Evolutionary conservation across 306 rosid genomes (phyloP).

Genomic region (Cucurbita maxima): DNA sequence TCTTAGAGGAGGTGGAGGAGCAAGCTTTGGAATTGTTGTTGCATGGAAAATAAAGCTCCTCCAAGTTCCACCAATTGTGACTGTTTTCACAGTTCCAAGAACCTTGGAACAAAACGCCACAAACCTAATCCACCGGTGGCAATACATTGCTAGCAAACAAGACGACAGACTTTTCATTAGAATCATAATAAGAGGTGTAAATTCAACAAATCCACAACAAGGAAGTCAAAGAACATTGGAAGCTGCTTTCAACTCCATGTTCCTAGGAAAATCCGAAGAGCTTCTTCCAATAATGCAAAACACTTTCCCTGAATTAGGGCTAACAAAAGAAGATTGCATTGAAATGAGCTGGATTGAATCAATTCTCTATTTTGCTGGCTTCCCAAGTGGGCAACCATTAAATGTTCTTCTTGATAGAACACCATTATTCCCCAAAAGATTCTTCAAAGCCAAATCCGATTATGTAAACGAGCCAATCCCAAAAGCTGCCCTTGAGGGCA

Average conservation of each 20-base stretch:
- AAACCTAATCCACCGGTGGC: slow-evolving; percentile 7
- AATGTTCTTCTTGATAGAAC: slow-evolving; percentile 10
- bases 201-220: background rate
- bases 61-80: slow-evolving; percentile 9
- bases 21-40: slow-evolving; percentile 8
- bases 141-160: background rate
- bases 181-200: background rate
- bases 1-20: slow-evolving; percentile 13
- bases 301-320: slow-evolving; percentile 9
- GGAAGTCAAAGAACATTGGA: background rate
- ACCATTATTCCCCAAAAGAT: background rate
- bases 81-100: background rate
- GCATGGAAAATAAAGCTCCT: slow-evolving; percentile 10
- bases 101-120: slow-evolving; percentile 10
- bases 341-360: slow-evolving; percentile 21
- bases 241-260: slow-evolving; percentile 7
- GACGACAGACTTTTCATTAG: slow-evolving; percentile 4
- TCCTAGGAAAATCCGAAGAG: slow-evolving; percentile 2
- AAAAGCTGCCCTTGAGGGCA: background rate
- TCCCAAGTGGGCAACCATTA: background rate
- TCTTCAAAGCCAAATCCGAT: slow-evolving; percentile 20
- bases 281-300: slow-evolving; percentile 9
- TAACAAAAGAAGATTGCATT: background rate
- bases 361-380: background rate
- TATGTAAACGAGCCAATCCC: slow-evolving; percentile 15